Evolutionary conservation across 2,329 filamentous ascomycete species (phyloP).

Genomic region (Arthrobotrys musiformis): DNA sequence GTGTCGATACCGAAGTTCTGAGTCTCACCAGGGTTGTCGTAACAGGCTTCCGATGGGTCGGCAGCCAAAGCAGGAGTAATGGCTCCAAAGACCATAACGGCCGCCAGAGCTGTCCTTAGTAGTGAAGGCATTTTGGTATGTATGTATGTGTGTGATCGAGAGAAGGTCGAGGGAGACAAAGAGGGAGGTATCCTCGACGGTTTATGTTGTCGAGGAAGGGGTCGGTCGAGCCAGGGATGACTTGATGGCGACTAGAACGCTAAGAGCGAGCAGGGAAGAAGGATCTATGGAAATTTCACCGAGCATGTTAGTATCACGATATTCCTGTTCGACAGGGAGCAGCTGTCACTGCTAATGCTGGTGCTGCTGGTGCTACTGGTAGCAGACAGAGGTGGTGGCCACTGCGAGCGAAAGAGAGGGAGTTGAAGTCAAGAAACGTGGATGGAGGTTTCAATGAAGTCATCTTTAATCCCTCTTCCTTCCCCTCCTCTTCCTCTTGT

Average conservation of each 20-base stretch:
- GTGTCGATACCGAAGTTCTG: constrained; percentile 42
- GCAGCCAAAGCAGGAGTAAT: constrained; percentile 24
- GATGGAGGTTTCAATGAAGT: not conserved
- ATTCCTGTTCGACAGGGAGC: not conserved
- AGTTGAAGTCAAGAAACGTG: not conserved
- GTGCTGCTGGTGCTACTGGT: not conserved
- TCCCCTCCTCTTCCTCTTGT: not conserved
- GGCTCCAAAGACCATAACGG: constrained; percentile 34
- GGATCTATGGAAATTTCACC: constrained; percentile 1
- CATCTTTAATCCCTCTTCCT: not conserved
- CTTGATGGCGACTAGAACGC: constrained; percentile 1
- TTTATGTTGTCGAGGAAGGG: constrained; percentile 11
- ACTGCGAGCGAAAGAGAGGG: not conserved
- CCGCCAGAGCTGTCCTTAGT: constrained; percentile 36
- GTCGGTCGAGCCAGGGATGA: constrained; percentile 1
- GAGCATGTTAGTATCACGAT: constrained; percentile 4
- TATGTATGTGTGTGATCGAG: not conserved
- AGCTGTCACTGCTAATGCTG: not conserved
- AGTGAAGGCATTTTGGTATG: constrained; percentile 38
- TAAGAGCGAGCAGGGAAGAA: constrained; percentile 3
- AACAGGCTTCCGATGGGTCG: constrained; percentile 22
- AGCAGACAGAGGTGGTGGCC: not conserved
- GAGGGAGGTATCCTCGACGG: constrained; percentile 19
- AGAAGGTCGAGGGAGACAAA: not conserved
- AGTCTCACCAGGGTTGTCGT: constrained; percentile 29